A percentile compares a stretch with the other conserved stretches of the same genome.
These are phyloP conservation scores for Mortierella sp. DNA, from an alignment of 371 early-diverging fungal species.

Conservation along the genomic window DNA sequence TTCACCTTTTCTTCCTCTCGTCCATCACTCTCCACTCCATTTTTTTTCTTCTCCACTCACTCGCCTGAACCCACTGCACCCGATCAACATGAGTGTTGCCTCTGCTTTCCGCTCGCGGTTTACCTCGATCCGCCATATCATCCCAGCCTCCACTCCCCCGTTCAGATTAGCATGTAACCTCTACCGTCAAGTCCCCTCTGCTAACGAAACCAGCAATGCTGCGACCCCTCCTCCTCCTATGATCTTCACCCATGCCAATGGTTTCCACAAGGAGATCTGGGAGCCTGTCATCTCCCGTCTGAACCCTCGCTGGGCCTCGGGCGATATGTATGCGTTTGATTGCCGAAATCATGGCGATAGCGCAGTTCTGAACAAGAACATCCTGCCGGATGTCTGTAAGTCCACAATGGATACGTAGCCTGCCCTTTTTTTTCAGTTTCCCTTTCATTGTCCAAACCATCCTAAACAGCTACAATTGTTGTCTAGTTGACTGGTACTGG, in stretches of 20 bases:
- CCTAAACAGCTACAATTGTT: not conserved
- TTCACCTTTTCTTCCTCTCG: no score
- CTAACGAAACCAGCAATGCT: not conserved
- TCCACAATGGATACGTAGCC: not conserved
- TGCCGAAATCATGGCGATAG: slow-evolving; percentile 49
- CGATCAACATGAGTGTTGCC: slow-evolving; percentile 6
- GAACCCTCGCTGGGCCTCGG: slow-evolving; percentile 25
- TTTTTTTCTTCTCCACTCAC: not conserved
- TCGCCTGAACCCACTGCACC: not conserved
- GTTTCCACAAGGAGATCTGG: slow-evolving; percentile 50
- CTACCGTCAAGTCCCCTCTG: slow-evolving; percentile 19
- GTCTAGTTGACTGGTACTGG: slow-evolving; percentile 45
- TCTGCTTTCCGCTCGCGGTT: slow-evolving; percentile 29
- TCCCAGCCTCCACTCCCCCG: slow-evolving; percentile 32
- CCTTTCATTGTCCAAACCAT: not conserved
- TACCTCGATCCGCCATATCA: slow-evolving; percentile 21
- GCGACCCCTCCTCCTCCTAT: slow-evolving; percentile 7
- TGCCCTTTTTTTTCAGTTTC: not conserved
- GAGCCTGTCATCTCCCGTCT: slow-evolving; percentile 45
- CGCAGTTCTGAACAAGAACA: slow-evolving; percentile 41
- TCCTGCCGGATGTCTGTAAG: slow-evolving; percentile 40
- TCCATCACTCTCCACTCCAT: no score
- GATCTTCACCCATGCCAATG: slow-evolving; percentile 49
- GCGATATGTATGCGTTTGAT: slow-evolving; percentile 48
- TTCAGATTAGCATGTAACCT: slow-evolving; percentile 39